These are phyloP conservation scores for Thermothelomyces thermophilus DNA, from an alignment of 2,329 filamentous ascomycete species.

Conservation along the genomic window DNA sequence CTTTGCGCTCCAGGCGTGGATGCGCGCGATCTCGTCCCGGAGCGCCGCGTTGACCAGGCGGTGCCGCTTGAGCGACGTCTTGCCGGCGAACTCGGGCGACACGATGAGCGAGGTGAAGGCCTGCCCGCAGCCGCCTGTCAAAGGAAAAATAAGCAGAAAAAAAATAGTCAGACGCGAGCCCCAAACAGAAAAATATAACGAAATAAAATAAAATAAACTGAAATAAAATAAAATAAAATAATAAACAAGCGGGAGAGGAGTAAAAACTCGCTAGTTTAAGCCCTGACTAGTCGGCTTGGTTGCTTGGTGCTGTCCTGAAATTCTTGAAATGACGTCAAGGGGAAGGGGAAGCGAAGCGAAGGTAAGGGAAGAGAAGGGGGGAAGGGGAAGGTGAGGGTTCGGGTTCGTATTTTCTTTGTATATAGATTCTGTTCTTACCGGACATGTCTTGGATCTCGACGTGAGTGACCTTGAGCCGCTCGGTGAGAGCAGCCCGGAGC, in stretches of 20 bases:
- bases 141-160: not conserved
- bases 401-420: too few relatives aligned
- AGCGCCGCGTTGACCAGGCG: slow-evolving; percentile 77
- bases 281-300: too few relatives aligned
- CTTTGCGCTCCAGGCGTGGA: slow-evolving; percentile 93
- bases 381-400: not conserved
- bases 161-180: too few relatives aligned
- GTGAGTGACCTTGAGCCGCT: slow-evolving; percentile 66
- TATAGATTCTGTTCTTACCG: slow-evolving; percentile 48
- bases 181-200: too few relatives aligned
- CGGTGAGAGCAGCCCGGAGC: slow-evolving; percentile 61
- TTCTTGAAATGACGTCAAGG: slow-evolving; percentile 22
- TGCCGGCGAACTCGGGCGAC: slow-evolving; percentile 61
- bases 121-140: slow-evolving; percentile 53
- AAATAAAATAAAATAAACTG: too few relatives aligned
- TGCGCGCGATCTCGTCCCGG: slow-evolving; percentile 80
- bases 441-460: slow-evolving; percentile 91
- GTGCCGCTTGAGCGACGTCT: slow-evolving; percentile 75
- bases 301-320: too few relatives aligned
- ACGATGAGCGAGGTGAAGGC: slow-evolving; percentile 55
- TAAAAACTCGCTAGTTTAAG: too few relatives aligned
- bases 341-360: too few relatives aligned
- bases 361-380: too few relatives aligned
- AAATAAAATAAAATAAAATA: too few relatives aligned
- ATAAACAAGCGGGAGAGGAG: too few relatives aligned